Percentiles rank a stretch among this genome's conserved stretches.
phyloP scores from a whole-genome alignment of 805 yeast genomes.

The Henningerozyma blattae region DNA sequence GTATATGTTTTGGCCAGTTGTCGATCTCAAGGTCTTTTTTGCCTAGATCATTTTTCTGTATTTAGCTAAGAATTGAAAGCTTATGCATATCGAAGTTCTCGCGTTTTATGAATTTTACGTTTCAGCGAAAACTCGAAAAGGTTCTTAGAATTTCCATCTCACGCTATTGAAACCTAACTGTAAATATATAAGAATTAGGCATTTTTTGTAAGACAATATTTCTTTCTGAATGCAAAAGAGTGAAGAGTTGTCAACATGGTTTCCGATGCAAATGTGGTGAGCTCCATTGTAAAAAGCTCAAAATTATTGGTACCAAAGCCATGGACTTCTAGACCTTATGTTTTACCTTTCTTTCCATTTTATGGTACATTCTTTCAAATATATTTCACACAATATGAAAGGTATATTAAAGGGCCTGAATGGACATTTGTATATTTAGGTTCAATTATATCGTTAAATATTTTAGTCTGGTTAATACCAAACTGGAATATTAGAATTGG shows the following conservation, averaged over 20 bases:
- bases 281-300: constrained; percentile 61
- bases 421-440: constrained; percentile 92
- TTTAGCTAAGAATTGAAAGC: too few relatives aligned
- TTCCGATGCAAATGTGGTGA: constrained; percentile 38
- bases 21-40: too few relatives aligned
- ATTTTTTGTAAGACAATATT: too few relatives aligned
- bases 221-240: too few relatives aligned
- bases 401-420: constrained; percentile 75
- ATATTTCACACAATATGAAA: constrained; percentile 60
- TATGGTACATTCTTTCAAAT: constrained; percentile 65
- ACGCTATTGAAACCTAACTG: too few relatives aligned
- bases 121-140: too few relatives aligned
- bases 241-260: constrained; percentile 1
- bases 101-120: too few relatives aligned
- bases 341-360: constrained; percentile 66
- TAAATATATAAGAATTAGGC: too few relatives aligned
- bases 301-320: constrained; percentile 64
- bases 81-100: too few relatives aligned
- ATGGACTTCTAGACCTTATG: constrained; percentile 53
- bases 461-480: constrained; percentile 79
- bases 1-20: too few relatives aligned
- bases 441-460: constrained; percentile 57
- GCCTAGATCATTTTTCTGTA: too few relatives aligned
- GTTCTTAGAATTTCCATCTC: too few relatives aligned
- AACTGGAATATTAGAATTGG: constrained; percentile 76